phyloP scores from a whole-genome alignment of 108 stramenopile species.

The Cylindrotheca closterium region DNA sequence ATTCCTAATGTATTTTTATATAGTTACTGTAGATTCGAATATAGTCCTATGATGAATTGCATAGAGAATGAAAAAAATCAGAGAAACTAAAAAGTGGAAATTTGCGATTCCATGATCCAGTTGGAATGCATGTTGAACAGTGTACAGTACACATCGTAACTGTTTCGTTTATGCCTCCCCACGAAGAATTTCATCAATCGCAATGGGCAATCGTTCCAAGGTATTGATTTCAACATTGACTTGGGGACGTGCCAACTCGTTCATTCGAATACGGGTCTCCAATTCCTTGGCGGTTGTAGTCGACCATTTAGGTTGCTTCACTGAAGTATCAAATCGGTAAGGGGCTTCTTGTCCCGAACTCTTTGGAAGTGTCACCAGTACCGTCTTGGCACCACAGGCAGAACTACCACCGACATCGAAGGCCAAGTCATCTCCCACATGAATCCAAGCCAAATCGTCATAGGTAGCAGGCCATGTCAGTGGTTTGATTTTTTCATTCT shows the following conservation, averaged over 20 bases:
- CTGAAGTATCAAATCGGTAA: constrained; percentile 58
- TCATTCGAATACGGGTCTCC: constrained; percentile 70
- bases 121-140: no score
- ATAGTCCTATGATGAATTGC: no score
- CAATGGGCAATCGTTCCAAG: constrained; percentile 68
- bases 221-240: constrained; percentile 65
- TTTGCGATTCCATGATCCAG: no score
- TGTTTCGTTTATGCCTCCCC: constrained; percentile 17
- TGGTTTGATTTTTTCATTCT: constrained; percentile 22
- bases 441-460: constrained; percentile 72
- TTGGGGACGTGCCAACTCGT: constrained; percentile 65
- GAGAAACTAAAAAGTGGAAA: no score
- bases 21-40: no score
- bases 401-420: constrained; percentile 85
- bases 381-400: constrained; percentile 83
- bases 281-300: constrained; percentile 68
- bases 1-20: no score
- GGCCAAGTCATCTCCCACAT: constrained; percentile 87
- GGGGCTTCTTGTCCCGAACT: constrained; percentile 79
- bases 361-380: constrained; percentile 70
- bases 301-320: constrained; percentile 68
- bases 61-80: no score
- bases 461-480: constrained; percentile 23
- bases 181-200: constrained; percentile 68
- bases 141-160: no score